These are phyloP conservation scores for Xylaria sp. DNA, from an alignment of 2,329 filamentous ascomycete genomes.

Conservation along the genomic window DNA sequence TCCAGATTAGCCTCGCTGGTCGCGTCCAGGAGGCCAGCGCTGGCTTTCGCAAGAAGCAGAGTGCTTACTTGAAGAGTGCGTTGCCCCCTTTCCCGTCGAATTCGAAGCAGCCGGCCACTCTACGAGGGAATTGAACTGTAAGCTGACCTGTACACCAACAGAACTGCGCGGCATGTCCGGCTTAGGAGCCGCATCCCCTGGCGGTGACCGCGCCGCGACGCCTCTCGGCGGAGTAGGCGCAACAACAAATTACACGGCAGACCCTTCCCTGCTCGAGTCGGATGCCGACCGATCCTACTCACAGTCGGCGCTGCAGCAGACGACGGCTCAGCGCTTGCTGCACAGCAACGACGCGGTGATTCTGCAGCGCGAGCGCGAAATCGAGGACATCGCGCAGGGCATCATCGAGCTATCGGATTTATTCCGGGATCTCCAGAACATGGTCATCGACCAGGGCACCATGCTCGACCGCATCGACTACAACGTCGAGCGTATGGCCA, in stretches of 20 bases:
- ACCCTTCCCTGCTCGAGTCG: constrained; percentile 91
- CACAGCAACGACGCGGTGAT: constrained; percentile 86
- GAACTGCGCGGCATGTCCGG: constrained; percentile 80
- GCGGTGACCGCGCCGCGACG: constrained; percentile 64
- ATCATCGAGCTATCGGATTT: constrained; percentile 98
- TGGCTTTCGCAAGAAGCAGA: constrained; percentile 95
- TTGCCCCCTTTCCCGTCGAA: constrained; percentile 14
- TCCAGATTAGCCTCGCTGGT: constrained; percentile 89
- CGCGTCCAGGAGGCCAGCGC: constrained; percentile 93
- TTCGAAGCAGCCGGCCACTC: background rate
- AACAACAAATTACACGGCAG: constrained; percentile 69
- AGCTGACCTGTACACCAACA: constrained; percentile 52
- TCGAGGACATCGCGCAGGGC: constrained; percentile 96
- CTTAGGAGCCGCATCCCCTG: constrained; percentile 61
- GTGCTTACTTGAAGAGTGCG: constrained; percentile 91
- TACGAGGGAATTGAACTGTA: background rate
- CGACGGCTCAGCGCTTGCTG: constrained; percentile 72
- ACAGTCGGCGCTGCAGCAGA: constrained; percentile 81
- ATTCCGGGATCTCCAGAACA: constrained; percentile 93
- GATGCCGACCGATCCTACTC: constrained; percentile 94
- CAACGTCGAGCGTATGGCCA: constrained; percentile 95
- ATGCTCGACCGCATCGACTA: constrained; percentile 97
- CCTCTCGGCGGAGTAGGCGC: constrained; percentile 55
- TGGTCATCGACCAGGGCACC: constrained; percentile 93
- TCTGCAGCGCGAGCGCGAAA: constrained; percentile 91